Evolutionary conservation across 768 basidiomycete genomes (phyloP), one percentile per base, ranked within the genome.

Genomic region (Rubroboletus pulcherrimus): DNA sequence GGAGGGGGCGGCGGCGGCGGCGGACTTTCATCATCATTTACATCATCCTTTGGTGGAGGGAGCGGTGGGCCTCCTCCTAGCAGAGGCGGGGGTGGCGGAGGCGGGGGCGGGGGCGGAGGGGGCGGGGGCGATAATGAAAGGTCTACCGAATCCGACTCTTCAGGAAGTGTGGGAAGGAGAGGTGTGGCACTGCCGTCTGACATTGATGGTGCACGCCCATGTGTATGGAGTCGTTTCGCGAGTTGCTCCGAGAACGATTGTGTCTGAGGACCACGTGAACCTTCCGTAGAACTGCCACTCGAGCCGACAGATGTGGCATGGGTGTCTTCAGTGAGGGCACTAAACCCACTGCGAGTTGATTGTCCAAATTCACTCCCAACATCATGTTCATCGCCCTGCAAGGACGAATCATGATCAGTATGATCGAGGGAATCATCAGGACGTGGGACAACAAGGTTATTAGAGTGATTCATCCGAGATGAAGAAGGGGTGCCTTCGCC

Each of bases 211-310:
- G 69, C 66, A 54, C 79, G 74, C 24, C 80, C 81, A 68, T 78
- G 77, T 7, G 77, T 67, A 14, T 81, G 71, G 21, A 89, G 69
- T 58, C 83, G 85, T 63, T 81, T 80, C 41, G 74, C 77, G 43
- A 89, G 75, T 67, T 85, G 80, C 51, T 89, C 88, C 26, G 82
- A 78, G 48, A 87, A 76, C 1, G 82, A 76, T 21, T 76, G 81
- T 38, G 78, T 72, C 34, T 73, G 74, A 51, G 71, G 62, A 21
- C 51, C 55, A 53, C 66, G 65, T 24, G 71, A 73, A 43, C 65
- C 55, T 47, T 70, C 72, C 26, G 79, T 75, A 19, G 72, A 62
- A 29, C 75, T 79, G 14, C 64, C 66, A 31, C 73, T 72, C 39
- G 82, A 82, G 57, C 76, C 77, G 42, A 81, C 71, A 40, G 85